Base-by-base conservation (phyloP, 208 protist genomes). In the Trypanosoma rangeli region DNA sequence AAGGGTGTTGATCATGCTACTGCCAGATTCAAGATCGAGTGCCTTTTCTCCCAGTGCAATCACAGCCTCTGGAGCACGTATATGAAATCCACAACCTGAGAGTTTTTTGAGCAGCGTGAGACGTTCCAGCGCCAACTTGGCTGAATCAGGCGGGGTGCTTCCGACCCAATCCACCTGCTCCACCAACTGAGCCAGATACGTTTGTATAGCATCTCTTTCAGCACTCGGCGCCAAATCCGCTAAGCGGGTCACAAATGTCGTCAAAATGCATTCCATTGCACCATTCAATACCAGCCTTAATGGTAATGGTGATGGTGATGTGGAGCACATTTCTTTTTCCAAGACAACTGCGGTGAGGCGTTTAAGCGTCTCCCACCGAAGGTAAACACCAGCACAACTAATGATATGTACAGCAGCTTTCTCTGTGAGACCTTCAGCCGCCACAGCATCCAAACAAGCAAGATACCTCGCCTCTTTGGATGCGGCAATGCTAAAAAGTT, bases 1-100 rank as follows among this genome's bases (percentile, higher is more conserved):
- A 46, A 77, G 72, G 4, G 72, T 77, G 42, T 52, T 48, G 1
- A 26, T n/a, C 48, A 77, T 77, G 24, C 56, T 77, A 44, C 44
- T 61, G 18, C 59, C 65, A 15, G 59, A 58, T 22, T 71, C 72
- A 48, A 72, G 52, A 20, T 72, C 46, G 18, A 77, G 31, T 18
- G 64, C 13, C 52, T 50, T 53, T 39, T 68, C 55, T 18, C 18
- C 31, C 31, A 76, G 53, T 48, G 18, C 24, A 42, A 66, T 10
- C 39, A 66, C 28, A n/a, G 15, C 39, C 22, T 64, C 48, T 10
- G 55, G 63, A 18, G 48, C 49, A 46, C 64, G 1, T 16, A 70
- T 28, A 28, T n/a, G 24, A 59, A 61, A 64, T 26, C 63, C 63
- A 57, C 46, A 46, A 29, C 31, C 52, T 33, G 54, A 62, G 4